Conservation (phyloP, 1,284 basidiomycete genomes). For the Fistulinella cinereoalba region DNA sequence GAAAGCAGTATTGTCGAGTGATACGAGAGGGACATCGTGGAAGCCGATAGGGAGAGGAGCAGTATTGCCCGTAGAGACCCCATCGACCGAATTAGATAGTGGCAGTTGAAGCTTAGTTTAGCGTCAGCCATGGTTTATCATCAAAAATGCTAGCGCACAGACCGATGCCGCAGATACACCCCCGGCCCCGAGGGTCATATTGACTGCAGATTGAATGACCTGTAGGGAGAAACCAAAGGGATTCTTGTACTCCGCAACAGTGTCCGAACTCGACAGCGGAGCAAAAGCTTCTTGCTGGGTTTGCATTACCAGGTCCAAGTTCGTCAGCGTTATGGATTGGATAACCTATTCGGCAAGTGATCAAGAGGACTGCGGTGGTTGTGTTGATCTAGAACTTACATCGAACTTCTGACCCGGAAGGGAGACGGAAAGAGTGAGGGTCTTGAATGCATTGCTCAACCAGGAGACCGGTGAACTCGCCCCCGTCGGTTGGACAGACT, state of each 20-base stretch:
- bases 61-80: slow-evolving; percentile 67
- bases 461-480: slow-evolving; percentile 53
- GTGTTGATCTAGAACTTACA: slow-evolving; percentile 29
- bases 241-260: slow-evolving; percentile 68
- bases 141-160: slow-evolving; percentile 9
- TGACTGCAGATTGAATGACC: slow-evolving; percentile 55
- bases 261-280: slow-evolving; percentile 59
- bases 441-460: slow-evolving; percentile 71
- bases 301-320: slow-evolving; percentile 57
- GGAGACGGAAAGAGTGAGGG: slow-evolving; percentile 58
- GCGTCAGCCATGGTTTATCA: slow-evolving; percentile 7
- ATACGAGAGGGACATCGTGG: slow-evolving; percentile 52
- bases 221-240: slow-evolving; percentile 77
- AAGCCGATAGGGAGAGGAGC: slow-evolving; percentile 58
- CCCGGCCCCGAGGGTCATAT: slow-evolving; percentile 49
- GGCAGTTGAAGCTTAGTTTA: slow-evolving; percentile 54
- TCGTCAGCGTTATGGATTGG: slow-evolving; percentile 60
- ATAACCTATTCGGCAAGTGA: slow-evolving; percentile 49
- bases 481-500: slow-evolving; percentile 60
- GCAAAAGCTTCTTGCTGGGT: slow-evolving; percentile 54
- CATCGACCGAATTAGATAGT: slow-evolving; percentile 48
- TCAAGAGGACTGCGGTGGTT: not conserved
- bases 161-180: slow-evolving; percentile 58
- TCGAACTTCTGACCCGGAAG: slow-evolving; percentile 64
- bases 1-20: slow-evolving; percentile 57